Evolutionary conservation across 257 asterid species (phyloP), one percentile per base, ranked within the genome.

Genomic region (Forsythia viridissima): DNA sequence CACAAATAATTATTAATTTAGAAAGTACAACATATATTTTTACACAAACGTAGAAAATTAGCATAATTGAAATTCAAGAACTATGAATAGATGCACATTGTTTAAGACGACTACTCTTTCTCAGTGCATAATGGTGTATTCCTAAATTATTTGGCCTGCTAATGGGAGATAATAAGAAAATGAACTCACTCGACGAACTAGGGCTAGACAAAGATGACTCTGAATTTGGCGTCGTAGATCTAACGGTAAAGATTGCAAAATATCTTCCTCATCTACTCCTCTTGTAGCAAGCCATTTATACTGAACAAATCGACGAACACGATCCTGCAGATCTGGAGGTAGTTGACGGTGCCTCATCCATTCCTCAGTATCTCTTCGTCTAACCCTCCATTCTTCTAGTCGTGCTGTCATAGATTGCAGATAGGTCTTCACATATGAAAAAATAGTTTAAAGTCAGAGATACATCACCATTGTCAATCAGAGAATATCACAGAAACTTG

Each of bases 331-430:
- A 4, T 86, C 89, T 0, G 86, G 92, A 20, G 98, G 97, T 1
- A 94, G 83, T 81, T 94, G 97, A 8, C 98, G 92, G 75, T 92
- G 98, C 79, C 88, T 82, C 98, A 94, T 92, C 98, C 97, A 94
- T 79, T 94, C 98, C 82, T 94, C 98, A 0, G 97, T 92, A 81
- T 92, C 97, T 85, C 97, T 84, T 79, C 96, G 82, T 74, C 83
- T 89, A 36, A 90, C 88, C 80, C 97, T 86, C 97, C 98, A 94
- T 78, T 94, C 97, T 89, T 94, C 98, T 5, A 94, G 93, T 80
- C 98, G 90, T 70, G 96, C 91, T 52, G 96, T 83, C 51, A 92
- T 88, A 69, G 96, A 94, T 91, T 93, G 92, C 81, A 94, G 91
- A 88, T 87, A 94, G 74, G 88, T 86, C 98, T 92, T 87, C 76